Conservation (phyloP, 805 yeast genomes). For the Saccharomycopsis oosterbeekiorum region DNA sequence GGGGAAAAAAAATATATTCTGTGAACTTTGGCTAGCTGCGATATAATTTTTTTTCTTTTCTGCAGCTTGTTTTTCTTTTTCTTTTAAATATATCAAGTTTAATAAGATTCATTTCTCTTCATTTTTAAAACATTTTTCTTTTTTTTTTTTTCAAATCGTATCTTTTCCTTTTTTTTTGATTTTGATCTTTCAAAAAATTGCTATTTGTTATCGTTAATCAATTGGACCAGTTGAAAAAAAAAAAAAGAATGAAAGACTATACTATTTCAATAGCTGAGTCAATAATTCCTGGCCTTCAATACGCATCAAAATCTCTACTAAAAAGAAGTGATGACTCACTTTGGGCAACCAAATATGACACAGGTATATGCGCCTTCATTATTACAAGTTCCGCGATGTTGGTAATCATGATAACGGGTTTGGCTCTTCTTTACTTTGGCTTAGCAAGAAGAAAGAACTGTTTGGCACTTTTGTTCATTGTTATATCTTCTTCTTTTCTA, state of each 20-base stretch:
- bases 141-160: neutral
- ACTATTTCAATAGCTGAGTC: neutral
- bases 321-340: neutral
- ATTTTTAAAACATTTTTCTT: neutral
- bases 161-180: too few relatives aligned
- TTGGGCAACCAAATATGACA: conserved; percentile 13
- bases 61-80: neutral
- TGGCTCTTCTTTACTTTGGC: conserved; percentile 88
- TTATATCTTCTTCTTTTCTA: conserved; percentile 61
- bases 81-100: too few relatives aligned
- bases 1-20: neutral
- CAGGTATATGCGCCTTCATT: conserved; percentile 8
- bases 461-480: conserved; percentile 72
- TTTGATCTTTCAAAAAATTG: too few relatives aligned
- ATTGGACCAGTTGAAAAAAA: too few relatives aligned
- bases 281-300: neutral
- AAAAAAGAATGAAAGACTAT: neutral
- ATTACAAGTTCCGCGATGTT: conserved; percentile 15
- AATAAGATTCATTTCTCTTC: too few relatives aligned
- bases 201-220: too few relatives aligned
- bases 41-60: neutral
- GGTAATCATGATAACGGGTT: conserved; percentile 79
- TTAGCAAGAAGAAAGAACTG: conserved; percentile 87
- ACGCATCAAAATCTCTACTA: neutral
- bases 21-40: too few relatives aligned